These are phyloP conservation scores for Auxenochlorella pyrenoidosa DNA, from an alignment of 139 green algal genomes.

Conservation along the genomic window DNA sequence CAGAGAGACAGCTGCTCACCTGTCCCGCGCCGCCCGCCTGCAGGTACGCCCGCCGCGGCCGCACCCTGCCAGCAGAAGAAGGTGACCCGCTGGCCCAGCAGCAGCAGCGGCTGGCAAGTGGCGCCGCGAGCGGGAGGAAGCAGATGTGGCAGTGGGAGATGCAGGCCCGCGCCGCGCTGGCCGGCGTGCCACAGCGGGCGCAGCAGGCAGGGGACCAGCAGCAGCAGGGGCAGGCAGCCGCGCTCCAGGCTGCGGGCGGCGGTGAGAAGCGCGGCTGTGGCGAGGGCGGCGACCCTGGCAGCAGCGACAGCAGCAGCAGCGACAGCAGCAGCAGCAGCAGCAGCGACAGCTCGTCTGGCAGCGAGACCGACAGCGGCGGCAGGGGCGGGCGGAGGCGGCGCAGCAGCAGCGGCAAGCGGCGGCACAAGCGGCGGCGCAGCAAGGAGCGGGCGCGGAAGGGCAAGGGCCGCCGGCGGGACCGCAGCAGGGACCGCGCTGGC, in stretches of 20 bases:
- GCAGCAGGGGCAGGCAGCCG: neutral
- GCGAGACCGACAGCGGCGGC: neutral
- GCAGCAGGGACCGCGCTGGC: neutral
- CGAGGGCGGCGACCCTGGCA: neutral
- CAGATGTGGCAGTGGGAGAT: conserved; percentile 25
- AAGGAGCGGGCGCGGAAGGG: conserved; percentile 29
- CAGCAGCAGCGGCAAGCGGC: conserved; percentile 9
- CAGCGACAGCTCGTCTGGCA: neutral
- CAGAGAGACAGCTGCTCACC: too few relatives aligned
- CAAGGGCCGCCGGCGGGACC: neutral
- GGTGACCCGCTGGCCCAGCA: neutral
- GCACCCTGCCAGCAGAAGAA: neutral
- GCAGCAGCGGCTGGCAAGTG: conserved; percentile 25
- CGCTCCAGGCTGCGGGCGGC: neutral
- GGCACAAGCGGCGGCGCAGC: conserved; percentile 10
- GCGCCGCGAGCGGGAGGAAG: neutral
- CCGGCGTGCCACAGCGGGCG: neutral
- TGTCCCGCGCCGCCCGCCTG: too few relatives aligned
- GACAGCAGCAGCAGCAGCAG: conserved; percentile 7
- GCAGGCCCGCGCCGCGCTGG: conserved; percentile 14
- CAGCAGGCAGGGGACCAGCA: neutral
- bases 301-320: neutral
- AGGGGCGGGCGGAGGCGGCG: neutral
- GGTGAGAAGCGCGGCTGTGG: neutral
- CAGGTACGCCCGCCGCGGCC: conserved; percentile 49